These are phyloP conservation scores for Pseudoscleropodium purum DNA, from an alignment of 225 moss, liverwort and hornwort genomes.

Conservation along the genomic window DNA sequence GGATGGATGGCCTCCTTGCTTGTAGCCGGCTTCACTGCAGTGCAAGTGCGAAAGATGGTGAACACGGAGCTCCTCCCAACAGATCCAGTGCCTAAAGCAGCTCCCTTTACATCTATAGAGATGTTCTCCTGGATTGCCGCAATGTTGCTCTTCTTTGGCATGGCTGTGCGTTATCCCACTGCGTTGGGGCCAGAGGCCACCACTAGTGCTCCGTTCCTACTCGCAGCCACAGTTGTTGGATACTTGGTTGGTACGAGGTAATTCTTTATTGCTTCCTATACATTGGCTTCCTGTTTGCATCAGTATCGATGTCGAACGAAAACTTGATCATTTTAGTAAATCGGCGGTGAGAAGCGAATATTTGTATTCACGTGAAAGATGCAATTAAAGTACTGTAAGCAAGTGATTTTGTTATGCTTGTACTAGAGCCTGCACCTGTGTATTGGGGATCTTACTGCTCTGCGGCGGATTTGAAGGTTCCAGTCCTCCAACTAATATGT, in stretches of 20 bases:
- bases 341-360: background rate
- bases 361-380: background rate
- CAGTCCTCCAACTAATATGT: background rate
- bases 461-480: background rate
- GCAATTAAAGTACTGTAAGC: background rate
- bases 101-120: constrained; percentile 71
- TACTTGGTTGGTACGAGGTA: constrained; percentile 83
- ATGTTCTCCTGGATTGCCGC: constrained; percentile 35
- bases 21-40: constrained; percentile 75
- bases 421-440: background rate
- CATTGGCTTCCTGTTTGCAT: background rate
- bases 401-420: background rate
- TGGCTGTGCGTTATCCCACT: constrained; percentile 67
- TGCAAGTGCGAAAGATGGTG: constrained; percentile 66
- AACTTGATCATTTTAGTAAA: background rate
- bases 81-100: constrained; percentile 72
- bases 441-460: background rate
- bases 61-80: constrained; percentile 75
- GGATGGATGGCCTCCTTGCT: constrained; percentile 67
- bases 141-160: constrained; percentile 42
- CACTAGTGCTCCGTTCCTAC: constrained; percentile 69
- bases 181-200: constrained; percentile 65
- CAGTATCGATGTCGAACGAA: background rate
- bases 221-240: constrained; percentile 82
- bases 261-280: background rate